Percentiles rank a stretch among this genome's conserved stretches.
Conservation (phyloP, 768 basidiomycete genomes). For the Lentinus tigrinus region DNA sequence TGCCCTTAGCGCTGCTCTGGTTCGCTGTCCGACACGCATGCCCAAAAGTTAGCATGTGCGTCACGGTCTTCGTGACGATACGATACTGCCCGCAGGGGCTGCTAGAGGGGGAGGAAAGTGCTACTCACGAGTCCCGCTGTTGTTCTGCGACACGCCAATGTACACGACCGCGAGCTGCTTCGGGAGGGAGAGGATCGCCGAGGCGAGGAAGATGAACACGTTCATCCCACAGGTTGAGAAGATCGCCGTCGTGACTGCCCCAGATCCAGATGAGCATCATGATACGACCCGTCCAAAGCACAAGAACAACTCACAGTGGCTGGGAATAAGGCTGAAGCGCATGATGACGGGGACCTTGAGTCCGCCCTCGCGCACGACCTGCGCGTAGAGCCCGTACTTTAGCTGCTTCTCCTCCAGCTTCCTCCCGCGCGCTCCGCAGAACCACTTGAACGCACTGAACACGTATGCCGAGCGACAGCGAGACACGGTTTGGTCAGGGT, state of each 20-base stretch:
- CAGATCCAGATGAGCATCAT: neutral
- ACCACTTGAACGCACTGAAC: slow-evolving; percentile 74
- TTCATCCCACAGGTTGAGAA: slow-evolving; percentile 87
- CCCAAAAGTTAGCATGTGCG: no score
- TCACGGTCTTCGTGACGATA: no score
- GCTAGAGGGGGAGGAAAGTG: neutral
- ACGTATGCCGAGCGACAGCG: neutral
- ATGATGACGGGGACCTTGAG: slow-evolving; percentile 78
- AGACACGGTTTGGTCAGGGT: no score
- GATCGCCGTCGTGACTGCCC: slow-evolving; percentile 74
- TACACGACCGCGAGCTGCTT: slow-evolving; percentile 92
- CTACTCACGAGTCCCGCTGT: neutral
- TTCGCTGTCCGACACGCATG: neutral
- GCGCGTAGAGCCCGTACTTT: slow-evolving; percentile 46
- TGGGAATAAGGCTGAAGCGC: slow-evolving; percentile 78
- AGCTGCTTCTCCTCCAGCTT: slow-evolving; percentile 50
- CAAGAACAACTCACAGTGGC: slow-evolving; percentile 61
- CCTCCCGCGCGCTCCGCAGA: slow-evolving; percentile 69
- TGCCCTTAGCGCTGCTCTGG: slow-evolving; percentile 45
- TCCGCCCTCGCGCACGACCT: slow-evolving; percentile 80
- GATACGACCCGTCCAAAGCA: no score
- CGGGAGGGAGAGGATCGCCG: slow-evolving; percentile 77
- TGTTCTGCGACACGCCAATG: slow-evolving; percentile 50
- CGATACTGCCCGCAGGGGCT: no score
- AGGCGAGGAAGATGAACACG: slow-evolving; percentile 69